Base-by-base conservation (phyloP, 106 monocot genomes). In the Dendrobium catenatum region DNA sequence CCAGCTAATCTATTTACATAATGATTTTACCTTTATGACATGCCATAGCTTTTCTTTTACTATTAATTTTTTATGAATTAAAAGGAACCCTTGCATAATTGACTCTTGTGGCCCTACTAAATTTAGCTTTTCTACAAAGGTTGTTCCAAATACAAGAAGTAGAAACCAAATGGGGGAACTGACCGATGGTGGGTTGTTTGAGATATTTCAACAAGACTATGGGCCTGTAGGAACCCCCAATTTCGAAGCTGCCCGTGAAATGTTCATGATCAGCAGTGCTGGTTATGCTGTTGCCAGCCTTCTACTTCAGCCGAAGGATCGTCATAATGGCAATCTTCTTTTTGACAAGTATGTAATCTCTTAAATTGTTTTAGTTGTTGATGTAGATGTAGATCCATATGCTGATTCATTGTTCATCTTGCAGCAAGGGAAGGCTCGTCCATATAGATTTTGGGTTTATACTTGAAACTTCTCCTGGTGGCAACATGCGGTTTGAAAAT, bases 401-500 rank as follows among this genome's bases (percentile, higher is more conserved):
- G 11, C 66, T 81, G 47, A 84, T 75, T 73, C 6, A 51, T 29
- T 19, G 19, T 20, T 76, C 6, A 42, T 47, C 26, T 83, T 82
- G 76, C 91, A 98, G 98, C 74, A 37, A 90, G 46, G 98, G 98
- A 74, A 93, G 98, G 85, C 88, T 99, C n/a, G 93, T 99, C 18
- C 98, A 99, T 84, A 99, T 99, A 80, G 98, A 99, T 88, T 99
- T 99, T 81, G 98, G 98, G 66, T 99, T 99, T 82, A 99, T 99
- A 80, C 86, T 99, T 81, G 95, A 99, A 88, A 99, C 89, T 8
- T 99, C 98, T 31, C 98, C 98, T 44, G 98, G 98, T 44, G 93
- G 93, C 24, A 99, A 99, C 85, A 93, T 99, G 91, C 79, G 95
- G 55, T 99, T 99, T 82, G 98, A 99, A 79, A 99, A 91, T 83